Evolutionary conservation across 768 basidiomycete species (phyloP).

Genomic region (Filobasidium wieringae): DNA sequence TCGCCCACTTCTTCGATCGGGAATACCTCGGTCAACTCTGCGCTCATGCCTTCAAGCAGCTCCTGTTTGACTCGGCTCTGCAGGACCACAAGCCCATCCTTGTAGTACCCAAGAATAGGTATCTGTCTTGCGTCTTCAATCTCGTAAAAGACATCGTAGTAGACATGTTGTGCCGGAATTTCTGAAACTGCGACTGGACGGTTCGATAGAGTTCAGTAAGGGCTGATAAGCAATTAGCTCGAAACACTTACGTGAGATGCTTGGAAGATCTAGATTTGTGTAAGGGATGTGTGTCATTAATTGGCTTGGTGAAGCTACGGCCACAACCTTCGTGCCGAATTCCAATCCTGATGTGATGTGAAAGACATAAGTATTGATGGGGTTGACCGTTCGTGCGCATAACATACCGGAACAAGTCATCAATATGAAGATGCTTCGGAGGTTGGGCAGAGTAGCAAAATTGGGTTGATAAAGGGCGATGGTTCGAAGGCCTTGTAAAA

Average conservation of each 20-base stretch:
- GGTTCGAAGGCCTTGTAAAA: not conserved
- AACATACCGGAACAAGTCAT: conserved; percentile 2
- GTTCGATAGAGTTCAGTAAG: not conserved
- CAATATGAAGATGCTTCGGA: conserved; percentile 8
- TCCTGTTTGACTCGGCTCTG: conserved; percentile 8
- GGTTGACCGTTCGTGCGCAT: not conserved
- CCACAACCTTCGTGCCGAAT: not conserved
- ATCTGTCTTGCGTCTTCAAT: conserved; percentile 8
- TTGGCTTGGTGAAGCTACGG: conserved; percentile 2
- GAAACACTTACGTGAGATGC: not conserved
- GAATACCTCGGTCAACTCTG: conserved; percentile 7
- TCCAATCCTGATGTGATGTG: not conserved
- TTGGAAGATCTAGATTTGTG: not conserved
- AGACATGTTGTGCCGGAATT: not conserved
- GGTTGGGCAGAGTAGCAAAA: not conserved
- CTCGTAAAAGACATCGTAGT: conserved; percentile 7
- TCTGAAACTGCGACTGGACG: conserved; percentile 3
- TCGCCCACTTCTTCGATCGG: conserved; percentile 1
- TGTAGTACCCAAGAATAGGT: conserved; percentile 1
- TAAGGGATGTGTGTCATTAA: conserved; percentile 8
- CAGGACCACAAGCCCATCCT: conserved; percentile 4
- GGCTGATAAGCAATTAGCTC: not conserved
- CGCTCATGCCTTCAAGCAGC: conserved; percentile 3
- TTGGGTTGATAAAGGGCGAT: conserved; percentile 7
- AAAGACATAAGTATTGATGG: not conserved